Evolutionary conservation across 1,139 yeast species (phyloP).

Genomic region (Yamadazyma jaroonii): DNA sequence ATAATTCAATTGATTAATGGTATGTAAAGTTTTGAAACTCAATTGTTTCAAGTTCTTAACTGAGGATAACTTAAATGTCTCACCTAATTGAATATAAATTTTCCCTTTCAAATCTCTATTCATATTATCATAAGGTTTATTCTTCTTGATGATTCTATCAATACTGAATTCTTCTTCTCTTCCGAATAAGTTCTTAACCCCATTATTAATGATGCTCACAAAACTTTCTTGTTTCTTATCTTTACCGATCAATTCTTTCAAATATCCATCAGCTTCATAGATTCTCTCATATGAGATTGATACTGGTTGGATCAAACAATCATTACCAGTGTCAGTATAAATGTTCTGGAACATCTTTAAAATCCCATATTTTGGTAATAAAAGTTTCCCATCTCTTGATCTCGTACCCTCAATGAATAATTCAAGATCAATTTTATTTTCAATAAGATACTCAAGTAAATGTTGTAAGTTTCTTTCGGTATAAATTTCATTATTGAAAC

Average conservation of each 20-base stretch:
- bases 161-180: conserved; percentile 10
- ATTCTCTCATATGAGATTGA: conserved; percentile 64
- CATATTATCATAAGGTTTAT: conserved; percentile 11
- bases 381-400: conserved; percentile 62
- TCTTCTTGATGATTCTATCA: conserved; percentile 14
- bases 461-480: conserved; percentile 57
- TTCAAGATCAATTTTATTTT: conserved; percentile 54
- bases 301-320: conserved; percentile 52
- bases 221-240: conserved; percentile 54
- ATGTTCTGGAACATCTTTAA: conserved; percentile 48
- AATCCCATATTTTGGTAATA: conserved; percentile 65
- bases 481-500: conserved; percentile 50
- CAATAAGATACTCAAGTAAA: conserved; percentile 50
- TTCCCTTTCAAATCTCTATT: conserved; percentile 30
- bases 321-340: conserved; percentile 42
- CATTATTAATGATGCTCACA: conserved; percentile 33
- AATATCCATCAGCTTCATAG: conserved; percentile 64
- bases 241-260: conserved; percentile 57
- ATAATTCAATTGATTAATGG: conserved; percentile 34
- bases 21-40: conserved; percentile 42
- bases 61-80: conserved; percentile 25
- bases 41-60: conserved; percentile 35
- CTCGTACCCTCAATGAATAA: conserved; percentile 69
- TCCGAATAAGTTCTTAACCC: conserved; percentile 25
- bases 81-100: conserved; percentile 38